A percentile compares a stretch with the other conserved stretches of the same genome.
Conservation (phyloP, 2,329 filamentous ascomycete genomes). For the Nothomitra cinnamomea region DNA sequence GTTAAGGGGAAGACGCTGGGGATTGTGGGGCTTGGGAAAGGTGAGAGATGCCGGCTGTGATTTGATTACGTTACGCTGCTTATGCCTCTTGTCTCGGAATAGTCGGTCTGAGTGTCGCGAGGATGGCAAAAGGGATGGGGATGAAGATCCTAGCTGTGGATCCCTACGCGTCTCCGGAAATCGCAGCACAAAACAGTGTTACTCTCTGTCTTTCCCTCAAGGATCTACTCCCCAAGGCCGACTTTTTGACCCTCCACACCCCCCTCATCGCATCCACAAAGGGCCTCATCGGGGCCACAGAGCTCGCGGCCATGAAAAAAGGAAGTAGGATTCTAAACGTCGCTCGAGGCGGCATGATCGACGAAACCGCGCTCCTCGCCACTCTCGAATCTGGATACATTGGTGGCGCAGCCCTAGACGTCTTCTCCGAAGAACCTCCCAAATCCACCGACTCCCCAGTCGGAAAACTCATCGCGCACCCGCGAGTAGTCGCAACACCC, state of each 20-base stretch:
- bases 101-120: conserved; percentile 62
- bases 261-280: conserved; percentile 37
- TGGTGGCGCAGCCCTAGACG: conserved; percentile 31
- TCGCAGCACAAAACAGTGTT: conserved; percentile 52
- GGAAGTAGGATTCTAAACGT: conserved; percentile 34
- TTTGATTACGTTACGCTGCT: background rate
- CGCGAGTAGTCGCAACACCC: conserved; percentile 59
- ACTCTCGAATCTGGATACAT: conserved; percentile 31
- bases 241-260: conserved; percentile 70
- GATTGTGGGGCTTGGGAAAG: conserved; percentile 68
- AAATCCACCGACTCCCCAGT: conserved; percentile 25
- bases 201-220: conserved; percentile 16
- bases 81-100: too few species aligned
- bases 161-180: conserved; percentile 58
- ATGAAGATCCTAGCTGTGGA: conserved; percentile 63
- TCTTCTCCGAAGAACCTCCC: conserved; percentile 28
- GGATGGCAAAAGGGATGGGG: conserved; percentile 60
- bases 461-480: conserved; percentile 45
- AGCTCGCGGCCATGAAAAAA: conserved; percentile 31
- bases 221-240: conserved; percentile 46
- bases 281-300: conserved; percentile 22
- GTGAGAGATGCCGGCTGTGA: too few species aligned
- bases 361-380: conserved; percentile 30
- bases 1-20: conserved; percentile 61
- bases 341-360: conserved; percentile 31